Percentiles rank a stretch among this genome's conserved stretches.
Conservation (phyloP, 1,284 basidiomycete species). For the Mycena citricolor region DNA sequence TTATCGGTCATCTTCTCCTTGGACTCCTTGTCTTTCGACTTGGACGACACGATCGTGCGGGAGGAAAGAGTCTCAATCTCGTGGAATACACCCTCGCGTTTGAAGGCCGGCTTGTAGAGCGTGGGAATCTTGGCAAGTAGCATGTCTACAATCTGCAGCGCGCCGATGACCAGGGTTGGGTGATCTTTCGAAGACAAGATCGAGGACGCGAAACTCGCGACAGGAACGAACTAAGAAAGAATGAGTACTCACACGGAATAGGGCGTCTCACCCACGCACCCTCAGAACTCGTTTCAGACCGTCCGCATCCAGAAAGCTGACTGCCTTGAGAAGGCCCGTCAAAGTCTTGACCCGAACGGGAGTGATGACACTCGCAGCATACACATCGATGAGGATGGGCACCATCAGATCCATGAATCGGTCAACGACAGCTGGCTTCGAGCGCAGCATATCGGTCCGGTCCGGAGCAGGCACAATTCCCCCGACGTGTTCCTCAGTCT, state of each 20-base stretch:
- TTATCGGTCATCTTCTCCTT: constrained; percentile 47
- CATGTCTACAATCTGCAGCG: constrained; percentile 88
- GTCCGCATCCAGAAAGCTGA: constrained; percentile 80
- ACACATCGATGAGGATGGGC: constrained; percentile 92
- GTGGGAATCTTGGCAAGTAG: constrained; percentile 79
- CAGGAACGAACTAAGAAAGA: constrained; percentile 70
- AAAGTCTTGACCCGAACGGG: constrained; percentile 86
- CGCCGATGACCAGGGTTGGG: constrained; percentile 79
- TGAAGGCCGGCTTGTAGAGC: constrained; percentile 84
- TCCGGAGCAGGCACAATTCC: constrained; percentile 38
- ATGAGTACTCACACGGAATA: constrained; percentile 11
- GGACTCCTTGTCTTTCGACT: constrained; percentile 48
- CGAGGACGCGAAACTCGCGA: constrained; percentile 90
- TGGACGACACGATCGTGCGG: constrained; percentile 55
- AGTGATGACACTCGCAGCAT: constrained; percentile 87
- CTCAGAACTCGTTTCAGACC: constrained; percentile 74
- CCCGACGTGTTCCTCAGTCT: constrained; percentile 34
- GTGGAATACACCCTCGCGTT: constrained; percentile 91
- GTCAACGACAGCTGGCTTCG: constrained; percentile 73
- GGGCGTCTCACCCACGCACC: constrained; percentile 50
- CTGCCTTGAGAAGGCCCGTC: constrained; percentile 83
- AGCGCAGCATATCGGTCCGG: constrained; percentile 71
- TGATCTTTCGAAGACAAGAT: constrained; percentile 91
- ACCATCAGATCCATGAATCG: constrained; percentile 85
- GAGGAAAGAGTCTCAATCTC: constrained; percentile 80